Percentiles rank a stretch among this genome's conserved stretches.
Evolutionary conservation across 1,284 basidiomycete species (phyloP).

Genomic region (Rhodotorula sp.): DNA sequence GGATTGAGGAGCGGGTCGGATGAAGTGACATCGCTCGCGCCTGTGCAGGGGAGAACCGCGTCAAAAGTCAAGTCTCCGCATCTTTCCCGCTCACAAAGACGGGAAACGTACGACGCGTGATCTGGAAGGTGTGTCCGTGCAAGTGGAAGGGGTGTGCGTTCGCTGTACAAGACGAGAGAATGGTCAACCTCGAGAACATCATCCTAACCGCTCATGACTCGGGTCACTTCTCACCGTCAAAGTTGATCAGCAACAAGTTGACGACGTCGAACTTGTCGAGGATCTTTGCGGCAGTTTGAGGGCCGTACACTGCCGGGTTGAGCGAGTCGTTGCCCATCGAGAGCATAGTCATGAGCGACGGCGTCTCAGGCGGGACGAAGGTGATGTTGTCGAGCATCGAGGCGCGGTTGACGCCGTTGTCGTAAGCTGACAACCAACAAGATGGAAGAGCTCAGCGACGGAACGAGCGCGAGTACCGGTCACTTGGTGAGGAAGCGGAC

Average conservation of each 20-base stretch:
- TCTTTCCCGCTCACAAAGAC: rapidly evolving
- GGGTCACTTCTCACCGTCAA: conserved; percentile 46
- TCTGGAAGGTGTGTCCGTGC: conserved; percentile 75
- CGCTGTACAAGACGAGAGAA: background rate
- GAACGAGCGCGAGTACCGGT: background rate
- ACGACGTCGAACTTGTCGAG: conserved; percentile 72
- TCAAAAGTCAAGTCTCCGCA: conserved; percentile 53
- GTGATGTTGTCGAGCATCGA: conserved; percentile 52
- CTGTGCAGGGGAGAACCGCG: conserved; percentile 49
- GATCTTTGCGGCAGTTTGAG: conserved; percentile 62
- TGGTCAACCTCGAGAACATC: background rate
- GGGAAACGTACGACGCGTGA: conserved; percentile 23
- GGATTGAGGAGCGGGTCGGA: conserved; percentile 76
- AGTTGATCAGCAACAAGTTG: conserved; percentile 80
- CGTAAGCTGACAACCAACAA: too few relatives aligned
- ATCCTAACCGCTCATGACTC: background rate
- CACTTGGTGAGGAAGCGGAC: background rate
- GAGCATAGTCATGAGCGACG: conserved; percentile 70
- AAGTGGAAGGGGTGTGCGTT: conserved; percentile 55
- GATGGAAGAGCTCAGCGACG: too few relatives aligned
- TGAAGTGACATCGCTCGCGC: conserved; percentile 70
- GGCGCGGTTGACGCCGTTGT: conserved; percentile 69
- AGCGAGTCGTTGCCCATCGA: conserved; percentile 72
- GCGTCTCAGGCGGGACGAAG: conserved; percentile 58
- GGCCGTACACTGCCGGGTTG: conserved; percentile 70